Conservation (phyloP, 2,329 filamentous ascomycete genomes). For the Berkeleyomyces basicola region DNA sequence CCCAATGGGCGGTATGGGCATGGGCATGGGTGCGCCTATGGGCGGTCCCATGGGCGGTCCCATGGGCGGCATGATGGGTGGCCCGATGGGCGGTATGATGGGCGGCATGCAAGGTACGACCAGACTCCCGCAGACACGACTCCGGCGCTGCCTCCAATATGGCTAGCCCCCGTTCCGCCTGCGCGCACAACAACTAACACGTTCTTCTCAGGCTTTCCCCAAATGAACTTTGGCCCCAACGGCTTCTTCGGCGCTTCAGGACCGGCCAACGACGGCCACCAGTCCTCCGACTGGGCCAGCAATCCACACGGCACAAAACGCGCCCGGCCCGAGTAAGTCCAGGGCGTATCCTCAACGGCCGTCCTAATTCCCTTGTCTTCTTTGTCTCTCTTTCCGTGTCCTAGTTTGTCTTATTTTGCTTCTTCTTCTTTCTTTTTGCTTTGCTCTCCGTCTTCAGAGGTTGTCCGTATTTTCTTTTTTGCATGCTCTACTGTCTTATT, state of each 20-base stretch:
- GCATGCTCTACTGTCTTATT: background rate
- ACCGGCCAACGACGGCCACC: constrained; percentile 35
- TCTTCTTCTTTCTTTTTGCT: background rate
- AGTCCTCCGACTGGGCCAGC: constrained; percentile 21
- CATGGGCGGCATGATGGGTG: constrained; percentile 26
- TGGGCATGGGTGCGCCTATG: constrained; percentile 36
- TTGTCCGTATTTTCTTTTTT: background rate
- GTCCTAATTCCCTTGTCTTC: background rate
- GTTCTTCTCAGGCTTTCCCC: constrained; percentile 27
- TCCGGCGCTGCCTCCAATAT: too few species aligned
- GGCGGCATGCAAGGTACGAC: constrained; percentile 26
- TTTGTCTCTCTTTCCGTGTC: background rate
- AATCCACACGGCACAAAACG: constrained; percentile 72
- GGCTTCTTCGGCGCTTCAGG: constrained; percentile 45
- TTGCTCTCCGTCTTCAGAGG: background rate
- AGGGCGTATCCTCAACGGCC: background rate
- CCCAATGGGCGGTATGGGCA: constrained; percentile 31
- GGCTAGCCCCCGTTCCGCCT: too few species aligned
- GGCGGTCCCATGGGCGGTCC: constrained; percentile 17
- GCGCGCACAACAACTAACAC: background rate
- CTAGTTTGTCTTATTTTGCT: background rate
- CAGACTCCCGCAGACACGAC: background rate
- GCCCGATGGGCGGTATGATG: constrained; percentile 30
- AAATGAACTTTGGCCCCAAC: constrained; percentile 54
- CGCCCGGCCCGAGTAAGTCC: constrained; percentile 48